Conservation (phyloP, 192 early-diverging fungal genomes). For the Coemansia sp. region DNA sequence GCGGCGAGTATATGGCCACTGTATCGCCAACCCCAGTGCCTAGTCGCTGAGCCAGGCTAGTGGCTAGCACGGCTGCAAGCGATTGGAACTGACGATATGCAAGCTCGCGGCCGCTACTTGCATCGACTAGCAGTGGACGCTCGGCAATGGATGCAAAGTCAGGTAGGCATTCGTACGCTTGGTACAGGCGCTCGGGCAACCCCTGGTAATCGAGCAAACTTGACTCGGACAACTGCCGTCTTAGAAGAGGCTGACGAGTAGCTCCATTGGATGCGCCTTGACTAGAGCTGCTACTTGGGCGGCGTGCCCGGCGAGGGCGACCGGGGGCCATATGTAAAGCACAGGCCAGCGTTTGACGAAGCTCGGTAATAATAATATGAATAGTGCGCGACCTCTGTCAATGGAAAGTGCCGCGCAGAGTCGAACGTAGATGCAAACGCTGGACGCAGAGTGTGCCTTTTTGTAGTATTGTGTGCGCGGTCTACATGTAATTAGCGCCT, state of each 20-base stretch:
- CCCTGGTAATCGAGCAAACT: constrained; percentile 1
- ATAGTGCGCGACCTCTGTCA: neutral
- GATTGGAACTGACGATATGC: constrained; percentile 10
- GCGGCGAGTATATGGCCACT: constrained; percentile 21
- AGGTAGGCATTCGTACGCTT: constrained; percentile 17
- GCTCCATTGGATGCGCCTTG: neutral
- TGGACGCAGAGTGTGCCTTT: neutral
- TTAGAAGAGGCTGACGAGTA: neutral
- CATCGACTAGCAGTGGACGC: constrained; percentile 27
- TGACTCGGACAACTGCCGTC: neutral
- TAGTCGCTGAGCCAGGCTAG: constrained; percentile 11
- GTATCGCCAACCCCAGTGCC: constrained; percentile 6
- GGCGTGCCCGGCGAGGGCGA: neutral
- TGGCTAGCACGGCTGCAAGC: constrained; percentile 11
- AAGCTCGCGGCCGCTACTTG: constrained; percentile 12
- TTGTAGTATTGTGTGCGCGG: neutral
- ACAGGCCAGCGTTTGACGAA: neutral
- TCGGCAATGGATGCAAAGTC: neutral
- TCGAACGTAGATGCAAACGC: neutral
- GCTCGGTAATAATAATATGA: neutral
- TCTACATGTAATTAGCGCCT: neutral
- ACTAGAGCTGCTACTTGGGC: neutral
- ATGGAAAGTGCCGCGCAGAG: neutral
- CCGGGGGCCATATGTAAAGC: neutral
- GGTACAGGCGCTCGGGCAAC: constrained; percentile 35